Evolutionary conservation across 176 grass and related monocot species (phyloP).

Genomic region (Phragmites australis): DNA sequence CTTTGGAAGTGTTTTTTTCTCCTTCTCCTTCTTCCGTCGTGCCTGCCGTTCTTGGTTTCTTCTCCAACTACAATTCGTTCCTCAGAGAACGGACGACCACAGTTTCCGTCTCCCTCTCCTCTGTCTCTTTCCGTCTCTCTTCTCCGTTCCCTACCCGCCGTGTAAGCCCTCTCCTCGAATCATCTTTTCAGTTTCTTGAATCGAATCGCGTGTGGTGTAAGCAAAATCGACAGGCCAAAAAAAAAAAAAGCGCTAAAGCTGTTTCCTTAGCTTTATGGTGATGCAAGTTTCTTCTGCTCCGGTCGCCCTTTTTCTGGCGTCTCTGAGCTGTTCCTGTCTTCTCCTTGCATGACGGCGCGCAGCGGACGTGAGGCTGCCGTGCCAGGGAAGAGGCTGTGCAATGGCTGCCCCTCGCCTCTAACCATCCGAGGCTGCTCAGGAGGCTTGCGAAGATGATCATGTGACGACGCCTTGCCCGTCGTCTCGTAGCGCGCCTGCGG

Average conservation of each 20-base stretch:
- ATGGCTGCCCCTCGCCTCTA: conserved; percentile 34
- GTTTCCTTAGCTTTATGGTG: conserved; percentile 42
- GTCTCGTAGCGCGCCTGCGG: not conserved
- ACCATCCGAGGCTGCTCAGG: conserved; percentile 45
- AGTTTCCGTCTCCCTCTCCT: conserved; percentile 36
- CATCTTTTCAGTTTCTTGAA: conserved; percentile 27
- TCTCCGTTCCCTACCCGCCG: conserved; percentile 17
- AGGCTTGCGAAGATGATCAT: conserved; percentile 55
- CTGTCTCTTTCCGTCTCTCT: not conserved
- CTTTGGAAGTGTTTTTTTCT: not conserved
- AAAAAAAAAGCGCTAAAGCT: conserved; percentile 41
- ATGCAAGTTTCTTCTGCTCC: conserved; percentile 44
- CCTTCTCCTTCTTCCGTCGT: not conserved
- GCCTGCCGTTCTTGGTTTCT: conserved; percentile 48
- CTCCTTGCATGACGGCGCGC: conserved; percentile 32
- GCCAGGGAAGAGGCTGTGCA: conserved; percentile 19
- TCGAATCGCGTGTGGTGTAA: conserved; percentile 54
- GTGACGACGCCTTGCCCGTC: conserved; percentile 36
- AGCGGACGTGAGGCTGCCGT: conserved; percentile 39
- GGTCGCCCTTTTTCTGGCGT: not conserved
- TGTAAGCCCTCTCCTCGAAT: conserved; percentile 37
- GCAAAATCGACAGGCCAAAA: conserved; percentile 40
- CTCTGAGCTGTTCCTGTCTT: conserved; percentile 39
- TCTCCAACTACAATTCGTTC: conserved; percentile 43
- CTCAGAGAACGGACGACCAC: conserved; percentile 34